Percentiles rank a stretch among this genome's conserved stretches.
phyloP scores from a whole-genome alignment of 2,329 filamentous ascomycete species.

The Fusarium annulatum region DNA sequence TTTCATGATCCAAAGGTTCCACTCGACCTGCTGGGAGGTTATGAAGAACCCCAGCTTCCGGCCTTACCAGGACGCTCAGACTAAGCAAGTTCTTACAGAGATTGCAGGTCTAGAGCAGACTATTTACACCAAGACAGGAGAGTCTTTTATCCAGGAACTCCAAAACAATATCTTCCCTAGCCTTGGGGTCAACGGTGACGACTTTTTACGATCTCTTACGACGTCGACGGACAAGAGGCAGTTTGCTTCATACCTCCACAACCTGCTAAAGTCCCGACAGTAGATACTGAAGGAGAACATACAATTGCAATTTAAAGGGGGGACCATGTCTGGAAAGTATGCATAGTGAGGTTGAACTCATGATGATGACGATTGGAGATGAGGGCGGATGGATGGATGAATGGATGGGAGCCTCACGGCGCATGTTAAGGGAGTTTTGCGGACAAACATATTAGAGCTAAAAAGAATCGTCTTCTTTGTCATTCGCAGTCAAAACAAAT shows the following conservation, averaged over 20 bases:
- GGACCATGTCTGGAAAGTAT: conserved; percentile 6
- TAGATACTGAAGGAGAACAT: conserved; percentile 28
- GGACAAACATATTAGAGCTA: conserved; percentile 46
- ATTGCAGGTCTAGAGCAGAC: conserved; percentile 87
- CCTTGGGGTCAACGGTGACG: conserved; percentile 71
- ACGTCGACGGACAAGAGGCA: conserved; percentile 69
- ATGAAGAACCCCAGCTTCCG: conserved; percentile 83
- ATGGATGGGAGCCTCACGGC: conserved; percentile 42
- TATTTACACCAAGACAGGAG: conserved; percentile 90
- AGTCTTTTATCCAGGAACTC: conserved; percentile 78
- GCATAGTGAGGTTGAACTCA: conserved; percentile 21
- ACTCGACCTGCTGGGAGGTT: conserved; percentile 89
- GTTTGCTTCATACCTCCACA: conserved; percentile 73
- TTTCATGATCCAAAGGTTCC: conserved; percentile 91
- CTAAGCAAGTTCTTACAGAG: conserved; percentile 87
- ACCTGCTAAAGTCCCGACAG: conserved; percentile 62
- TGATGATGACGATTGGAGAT: conserved; percentile 25
- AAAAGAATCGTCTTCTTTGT: conserved; percentile 46
- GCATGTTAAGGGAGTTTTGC: conserved; percentile 47
- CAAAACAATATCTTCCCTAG: conserved; percentile 71
- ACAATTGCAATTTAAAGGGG: conserved; percentile 6
- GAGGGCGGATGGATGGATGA: conserved; percentile 15
- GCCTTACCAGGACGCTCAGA: conserved; percentile 83
- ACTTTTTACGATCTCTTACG: conserved; percentile 69
- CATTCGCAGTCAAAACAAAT: conserved; percentile 41